phyloP scores from a whole-genome alignment of 1,284 basidiomycete genomes.

The Xerocomus nothofagi region DNA sequence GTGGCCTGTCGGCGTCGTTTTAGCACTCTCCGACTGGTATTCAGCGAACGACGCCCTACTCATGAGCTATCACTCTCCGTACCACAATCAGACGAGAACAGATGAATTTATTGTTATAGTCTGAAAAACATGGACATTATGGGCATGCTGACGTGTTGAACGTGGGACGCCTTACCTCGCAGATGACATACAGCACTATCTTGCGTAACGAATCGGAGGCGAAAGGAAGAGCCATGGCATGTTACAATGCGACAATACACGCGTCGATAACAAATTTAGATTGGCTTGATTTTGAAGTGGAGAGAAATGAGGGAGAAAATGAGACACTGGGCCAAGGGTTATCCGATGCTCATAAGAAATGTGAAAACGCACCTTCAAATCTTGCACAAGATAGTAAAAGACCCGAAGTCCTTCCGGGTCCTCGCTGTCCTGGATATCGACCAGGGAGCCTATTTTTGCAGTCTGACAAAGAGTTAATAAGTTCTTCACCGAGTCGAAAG shows the following conservation, averaged over 20 bases:
- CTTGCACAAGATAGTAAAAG: slow-evolving; percentile 98
- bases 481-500: background rate
- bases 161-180: slow-evolving; percentile 15
- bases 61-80: background rate
- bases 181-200: slow-evolving; percentile 24
- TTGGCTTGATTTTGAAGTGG: slow-evolving; percentile 99
- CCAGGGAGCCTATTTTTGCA: slow-evolving; percentile 94
- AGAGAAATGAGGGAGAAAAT: slow-evolving; percentile 97
- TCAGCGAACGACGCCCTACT: slow-evolving; percentile 4
- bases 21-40: background rate
- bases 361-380: slow-evolving; percentile 73
- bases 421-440: slow-evolving; percentile 95
- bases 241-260: slow-evolving; percentile 1
- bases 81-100: background rate
- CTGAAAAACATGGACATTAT: slow-evolving; percentile 11
- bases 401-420: slow-evolving; percentile 98
- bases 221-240: background rate
- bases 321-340: slow-evolving; percentile 68
- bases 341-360: background rate
- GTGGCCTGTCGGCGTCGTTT: background rate
- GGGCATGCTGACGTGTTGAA: background rate
- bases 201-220: slow-evolving; percentile 19
- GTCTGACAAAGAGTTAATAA: slow-evolving; percentile 56
- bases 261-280: slow-evolving; percentile 44
- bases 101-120: slow-evolving; percentile 12